Evolutionary conservation across 225 moss, liverwort and hornwort genomes (phyloP), one percentile per base, ranked within the genome.

Genomic region (Bryum argenteum): DNA sequence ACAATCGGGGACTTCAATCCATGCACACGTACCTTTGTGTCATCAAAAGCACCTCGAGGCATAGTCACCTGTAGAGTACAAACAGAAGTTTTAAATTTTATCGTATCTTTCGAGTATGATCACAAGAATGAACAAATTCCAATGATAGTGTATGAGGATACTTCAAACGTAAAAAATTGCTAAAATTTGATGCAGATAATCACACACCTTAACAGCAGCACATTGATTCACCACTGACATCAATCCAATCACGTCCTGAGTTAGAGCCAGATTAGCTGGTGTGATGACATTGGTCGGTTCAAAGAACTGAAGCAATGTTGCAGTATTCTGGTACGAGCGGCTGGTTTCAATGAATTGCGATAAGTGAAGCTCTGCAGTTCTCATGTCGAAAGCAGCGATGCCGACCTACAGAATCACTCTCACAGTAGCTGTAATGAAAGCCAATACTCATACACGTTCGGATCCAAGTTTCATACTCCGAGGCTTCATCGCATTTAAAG

Each of bases 261-360:
- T 74, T 54, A 69, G 78, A 60, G 80, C 65, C 79, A 77, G 72
- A 53, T 75, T 68, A 68, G 67, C 61, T 68, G 75, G 68, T 68
- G 68, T 68, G 43, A 75, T 61, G 16, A 68, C 61, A 42, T 75
- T 43, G 26, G 75, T 60, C 23, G 75, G 75, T 68, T 75, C 68
- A 54, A 75, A 75, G 61, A 61, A 75, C 61, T 68, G 68, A 60
- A 75, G 75, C 61, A 75, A 43, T 33, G 75, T 91, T 66, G 84
- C 71, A 63, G 92, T 97, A 63, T 89, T 94, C 69, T 92, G 97
- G 74, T 94, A 97, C 8, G 97, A 97, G 18, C 89, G 93, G 76
- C 96, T 97, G 67, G 89, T 89, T 79, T 92, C 97, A 48, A 92
- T 92, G 72, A 88, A 97, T 68, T 97, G 97, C 44, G 90, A 97